phyloP scores from a whole-genome alignment of 371 early-diverging fungal genomes.

The Lichtheimia hyalospora region DNA sequence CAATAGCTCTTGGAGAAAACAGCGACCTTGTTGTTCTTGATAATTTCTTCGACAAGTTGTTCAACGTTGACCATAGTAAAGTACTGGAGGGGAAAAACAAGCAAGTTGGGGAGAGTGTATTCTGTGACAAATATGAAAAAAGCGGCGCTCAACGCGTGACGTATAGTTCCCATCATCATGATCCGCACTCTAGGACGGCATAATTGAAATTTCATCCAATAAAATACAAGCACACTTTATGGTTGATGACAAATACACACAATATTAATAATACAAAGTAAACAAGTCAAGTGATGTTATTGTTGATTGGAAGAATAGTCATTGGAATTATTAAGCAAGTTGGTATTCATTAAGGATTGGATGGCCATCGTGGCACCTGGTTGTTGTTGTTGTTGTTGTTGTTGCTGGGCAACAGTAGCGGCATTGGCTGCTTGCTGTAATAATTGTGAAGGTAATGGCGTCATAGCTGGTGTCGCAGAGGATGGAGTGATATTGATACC shows the following conservation, averaged over 20 bases:
- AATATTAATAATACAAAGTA: neutral
- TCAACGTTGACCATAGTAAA: conserved; percentile 14
- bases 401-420: too few relatives aligned
- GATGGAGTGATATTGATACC: too few relatives aligned
- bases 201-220: neutral
- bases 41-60: conserved; percentile 20
- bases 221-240: neutral
- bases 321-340: neutral
- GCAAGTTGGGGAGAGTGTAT: neutral
- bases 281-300: neutral
- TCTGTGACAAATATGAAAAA: neutral
- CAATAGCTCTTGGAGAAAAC: conserved; percentile 84
- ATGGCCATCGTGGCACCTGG: neutral
- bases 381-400: too few relatives aligned
- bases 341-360: neutral
- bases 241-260: neutral
- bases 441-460: too few relatives aligned
- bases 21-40: conserved; percentile 22
- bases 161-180: too few relatives aligned
- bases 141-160: neutral
- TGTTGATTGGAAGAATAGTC: neutral
- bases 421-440: too few relatives aligned
- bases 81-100: neutral
- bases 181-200: too few relatives aligned
- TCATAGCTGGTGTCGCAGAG: too few relatives aligned